Conservation (phyloP, 176 grass and related monocot genomes). For the Zoysia japonica region DNA sequence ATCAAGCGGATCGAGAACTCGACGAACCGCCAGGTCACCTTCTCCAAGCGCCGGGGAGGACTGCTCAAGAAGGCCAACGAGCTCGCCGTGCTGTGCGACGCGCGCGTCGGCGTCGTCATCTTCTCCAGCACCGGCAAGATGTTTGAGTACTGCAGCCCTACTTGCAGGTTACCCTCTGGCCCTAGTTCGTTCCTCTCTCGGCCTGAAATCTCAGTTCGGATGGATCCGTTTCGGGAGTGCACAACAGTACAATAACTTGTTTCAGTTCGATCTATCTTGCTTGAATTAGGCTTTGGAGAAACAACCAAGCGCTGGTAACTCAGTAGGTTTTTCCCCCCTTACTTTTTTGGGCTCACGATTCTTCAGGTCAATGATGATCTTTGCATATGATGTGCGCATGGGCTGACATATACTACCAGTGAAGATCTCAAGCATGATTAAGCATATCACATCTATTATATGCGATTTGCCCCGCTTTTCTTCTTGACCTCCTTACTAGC, state of each 20-base stretch:
- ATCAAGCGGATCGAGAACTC: slow-evolving; percentile 85
- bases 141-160: slow-evolving; percentile 71
- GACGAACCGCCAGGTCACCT: slow-evolving; percentile 77
- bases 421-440: slow-evolving; percentile 4
- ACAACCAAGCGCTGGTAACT: neutral
- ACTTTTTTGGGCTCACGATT: neutral
- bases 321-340: neutral
- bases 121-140: slow-evolving; percentile 87
- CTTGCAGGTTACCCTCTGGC: slow-evolving; percentile 41
- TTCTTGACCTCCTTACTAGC: neutral
- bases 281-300: slow-evolving; percentile 22
- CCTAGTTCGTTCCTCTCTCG: neutral
- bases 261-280: neutral
- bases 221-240: slow-evolving; percentile 1
- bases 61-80: slow-evolving; percentile 84
- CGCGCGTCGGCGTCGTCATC: slow-evolving; percentile 65
- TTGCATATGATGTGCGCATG: neutral
- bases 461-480: neutral
- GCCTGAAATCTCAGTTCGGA: neutral
- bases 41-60: slow-evolving; percentile 77
- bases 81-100: slow-evolving; percentile 75
- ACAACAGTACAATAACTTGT: neutral
- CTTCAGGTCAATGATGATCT: slow-evolving; percentile 13
- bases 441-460: neutral
- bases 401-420: neutral